Evolutionary conservation across 2,329 filamentous ascomycete species (phyloP), one percentile per base, ranked within the genome.

Genomic region (Mollisia scopiformis): DNA sequence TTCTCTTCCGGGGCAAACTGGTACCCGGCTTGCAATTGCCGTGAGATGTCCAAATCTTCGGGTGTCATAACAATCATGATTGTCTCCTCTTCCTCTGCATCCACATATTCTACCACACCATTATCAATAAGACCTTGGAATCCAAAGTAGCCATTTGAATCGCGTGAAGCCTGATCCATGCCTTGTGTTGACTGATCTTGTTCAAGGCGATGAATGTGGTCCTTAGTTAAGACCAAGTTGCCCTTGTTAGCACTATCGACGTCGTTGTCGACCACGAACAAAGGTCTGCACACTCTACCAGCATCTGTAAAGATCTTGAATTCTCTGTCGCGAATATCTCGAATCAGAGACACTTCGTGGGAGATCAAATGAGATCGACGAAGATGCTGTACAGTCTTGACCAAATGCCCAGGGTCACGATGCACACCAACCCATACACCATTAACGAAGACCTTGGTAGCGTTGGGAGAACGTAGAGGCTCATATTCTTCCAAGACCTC

Each of bases 21-120:
- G 66, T 87, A 83, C 50, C 90, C 89, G 50, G 84, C 80, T 75
- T 91, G 91, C 57, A 89, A 81, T 67, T 88, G 80, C 62, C 90
- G 85, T 64, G 88, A 92, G 23, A 86, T 86, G 58, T 97, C 93
- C 37, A 99, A 80, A 73, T 98, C 95, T 74, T 98, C 94, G 0
- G 95, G 95, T 0, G 93, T 96, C 94, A 99, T 99, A 76, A 93
- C 92, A 72, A 99, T 99, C 95, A 99, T 99, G 39, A 95, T 89
- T 0, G 93, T 96, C 76, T 99, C 96, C 75, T 99, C 95, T 80
- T 99, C 96, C 74, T 99, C 96, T 0, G 95, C 95, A 75, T 99
- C 95, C 11, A 99, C 85, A 72, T 97, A 98, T 74, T 99, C 95
- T 37, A 99, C 90, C 2, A 93, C 92, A 76, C 94, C 95, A 13